Base-by-base conservation (phyloP, 2,329 filamentous ascomycete species). In the Fusarium praegraminearum region DNA sequence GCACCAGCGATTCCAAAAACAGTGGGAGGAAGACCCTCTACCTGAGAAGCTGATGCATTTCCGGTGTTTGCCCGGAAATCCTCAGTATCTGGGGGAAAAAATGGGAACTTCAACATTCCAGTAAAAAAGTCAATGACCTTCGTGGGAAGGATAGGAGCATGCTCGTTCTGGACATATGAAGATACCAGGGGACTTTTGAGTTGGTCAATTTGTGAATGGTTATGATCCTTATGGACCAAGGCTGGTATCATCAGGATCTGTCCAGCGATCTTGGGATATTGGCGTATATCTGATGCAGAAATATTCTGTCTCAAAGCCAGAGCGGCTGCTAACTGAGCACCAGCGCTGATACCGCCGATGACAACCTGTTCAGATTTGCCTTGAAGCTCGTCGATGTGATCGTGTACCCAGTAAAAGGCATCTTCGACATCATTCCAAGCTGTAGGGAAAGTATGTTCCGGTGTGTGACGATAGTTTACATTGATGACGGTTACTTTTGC, bases 401-500 rank as follows among this genome's bases (percentile, higher is more conserved):
- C 46, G 51, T 86, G 82, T 0, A 86, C 69, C 87, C 86, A 90
- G 16, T 80, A 76, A 26, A 87, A 84, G 0, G 83, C 83, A 54
- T 89, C 87, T 66, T 86, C 82, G 0, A 79, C 76, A 53, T 90
- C 88, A 49, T 84, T 60, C 82, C 83, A 87, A 0, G 84, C 81
- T 0, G 80, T 83, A 0, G 87, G 87, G 61, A 83, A 89, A 0
- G 58, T 67, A 63, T 82, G 75, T 57, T 88, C 83, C 0, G 87
- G 87, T 0, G 86, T 87, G 74, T 89, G 87, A 2, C 87, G 83
- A 73, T 89, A 89, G 59, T 87, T 86, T n/a, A 88, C 78, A 57
- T 87, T 86, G 7, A 89, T 57, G 0, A 89, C 85, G 0, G 84
- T 73, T 3, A 83, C 78, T 4, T 75, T 74, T 0, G 79, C 72